Evolutionary conservation across 192 early-diverging fungal species (phyloP).

Genomic region (Linnemannia schmuckeri): DNA sequence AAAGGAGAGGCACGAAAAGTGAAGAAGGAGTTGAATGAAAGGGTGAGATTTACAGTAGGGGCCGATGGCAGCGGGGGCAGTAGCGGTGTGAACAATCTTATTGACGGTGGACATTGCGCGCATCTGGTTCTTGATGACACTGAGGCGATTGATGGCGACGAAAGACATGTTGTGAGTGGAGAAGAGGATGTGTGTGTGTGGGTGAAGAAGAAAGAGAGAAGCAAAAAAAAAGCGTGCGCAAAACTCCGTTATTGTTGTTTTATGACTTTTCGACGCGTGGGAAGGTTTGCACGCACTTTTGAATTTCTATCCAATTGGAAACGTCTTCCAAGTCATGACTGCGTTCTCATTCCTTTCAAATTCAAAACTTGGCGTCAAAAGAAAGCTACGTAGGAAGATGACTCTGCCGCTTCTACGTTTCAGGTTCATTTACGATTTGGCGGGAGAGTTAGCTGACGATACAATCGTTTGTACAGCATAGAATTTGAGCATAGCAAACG

Average conservation of each 20-base stretch:
- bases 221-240: neutral
- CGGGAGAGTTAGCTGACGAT: too few species aligned
- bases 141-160: conserved; percentile 53
- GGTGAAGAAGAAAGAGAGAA: neutral
- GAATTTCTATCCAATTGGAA: too few species aligned
- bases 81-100: conserved; percentile 66
- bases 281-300: neutral
- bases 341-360: too few species aligned
- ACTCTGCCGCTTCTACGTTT: too few species aligned
- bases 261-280: neutral
- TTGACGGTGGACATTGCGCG: conserved; percentile 25
- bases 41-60: conserved; percentile 73
- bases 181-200: conserved; percentile 11
- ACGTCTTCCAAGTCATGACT: too few species aligned
- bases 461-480: too few species aligned
- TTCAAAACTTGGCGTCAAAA: too few species aligned
- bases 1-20: neutral
- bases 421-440: too few species aligned
- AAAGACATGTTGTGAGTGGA: conserved; percentile 30
- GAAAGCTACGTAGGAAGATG: too few species aligned
- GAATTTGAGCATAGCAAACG: too few species aligned
- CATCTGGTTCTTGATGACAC: conserved; percentile 55
- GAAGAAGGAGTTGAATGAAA: neutral
- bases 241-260: neutral
- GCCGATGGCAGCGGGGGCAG: conserved; percentile 80